Percentiles rank a stretch among this genome's conserved stretches.
Evolutionary conservation across 371 early-diverging fungal species (phyloP).

Genomic region (Polyrhizophydium stewartii): DNA sequence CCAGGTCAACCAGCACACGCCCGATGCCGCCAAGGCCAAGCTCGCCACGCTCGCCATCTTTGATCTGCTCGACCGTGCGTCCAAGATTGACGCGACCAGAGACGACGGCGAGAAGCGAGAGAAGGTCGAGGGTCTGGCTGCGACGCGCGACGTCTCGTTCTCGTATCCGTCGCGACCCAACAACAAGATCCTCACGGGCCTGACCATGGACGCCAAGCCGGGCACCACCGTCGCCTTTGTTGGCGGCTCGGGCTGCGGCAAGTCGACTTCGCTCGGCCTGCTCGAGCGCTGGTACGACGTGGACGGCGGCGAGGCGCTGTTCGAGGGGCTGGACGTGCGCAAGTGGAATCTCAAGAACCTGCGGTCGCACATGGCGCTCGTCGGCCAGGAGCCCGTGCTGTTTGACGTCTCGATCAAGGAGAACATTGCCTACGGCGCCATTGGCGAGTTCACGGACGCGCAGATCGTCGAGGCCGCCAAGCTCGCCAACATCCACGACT

Average conservation of each 20-base stretch:
- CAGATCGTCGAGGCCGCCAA: conserved; percentile 55
- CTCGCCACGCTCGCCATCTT: conserved; percentile 74
- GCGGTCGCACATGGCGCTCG: conserved; percentile 12
- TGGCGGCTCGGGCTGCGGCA: conserved; percentile 79
- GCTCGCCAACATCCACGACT: conserved; percentile 66
- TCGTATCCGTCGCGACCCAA: neutral
- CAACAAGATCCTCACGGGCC: conserved; percentile 4
- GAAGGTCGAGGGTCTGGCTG: neutral
- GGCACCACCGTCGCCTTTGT: conserved; percentile 40
- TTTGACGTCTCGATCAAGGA: conserved; percentile 40
- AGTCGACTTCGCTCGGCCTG: conserved; percentile 78
- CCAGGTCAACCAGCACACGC: conserved; percentile 70
- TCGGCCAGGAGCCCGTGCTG: conserved; percentile 41
- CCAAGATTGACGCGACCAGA: conserved; percentile 54
- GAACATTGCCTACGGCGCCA: conserved; percentile 36
- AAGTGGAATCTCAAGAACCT: conserved; percentile 54
- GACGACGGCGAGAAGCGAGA: neutral
- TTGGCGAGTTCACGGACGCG: conserved; percentile 10
- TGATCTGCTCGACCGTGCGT: conserved; percentile 66
- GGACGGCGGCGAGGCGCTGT: conserved; percentile 48
- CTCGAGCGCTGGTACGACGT: conserved; percentile 76
- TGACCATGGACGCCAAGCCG: conserved; percentile 33
- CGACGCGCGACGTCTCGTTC: conserved; percentile 4
- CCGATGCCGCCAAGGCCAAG: conserved; percentile 75
- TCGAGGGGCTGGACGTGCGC: conserved; percentile 64